These are phyloP conservation scores for Coelastrella sp. DNA, from an alignment of 139 green algal genomes.

Conservation along the genomic window DNA sequence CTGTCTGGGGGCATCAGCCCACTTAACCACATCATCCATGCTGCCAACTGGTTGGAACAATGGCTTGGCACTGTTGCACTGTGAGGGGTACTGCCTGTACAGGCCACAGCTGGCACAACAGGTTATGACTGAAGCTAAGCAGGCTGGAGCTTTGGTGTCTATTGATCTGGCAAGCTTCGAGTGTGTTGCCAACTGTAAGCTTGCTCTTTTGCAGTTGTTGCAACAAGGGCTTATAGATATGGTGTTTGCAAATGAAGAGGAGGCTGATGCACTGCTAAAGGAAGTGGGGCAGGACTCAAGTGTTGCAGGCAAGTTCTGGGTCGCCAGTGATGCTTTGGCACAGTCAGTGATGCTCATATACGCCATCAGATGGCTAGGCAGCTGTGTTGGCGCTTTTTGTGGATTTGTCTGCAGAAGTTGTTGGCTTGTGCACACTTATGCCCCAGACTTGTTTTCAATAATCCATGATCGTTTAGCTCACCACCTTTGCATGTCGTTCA, in stretches of 20 bases:
- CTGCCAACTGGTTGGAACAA: constrained; percentile 57
- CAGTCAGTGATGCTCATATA: no score
- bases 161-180: constrained; percentile 92
- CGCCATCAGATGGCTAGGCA: no score
- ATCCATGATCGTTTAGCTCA: no score
- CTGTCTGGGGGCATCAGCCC: constrained; percentile 78
- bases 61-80: constrained; percentile 70
- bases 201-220: constrained; percentile 58
- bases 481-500: no score
- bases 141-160: constrained; percentile 60
- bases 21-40: constrained; percentile 60
- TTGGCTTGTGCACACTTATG: no score
- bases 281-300: constrained; percentile 38
- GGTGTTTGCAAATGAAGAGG: constrained; percentile 90
- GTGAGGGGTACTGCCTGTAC: constrained; percentile 85
- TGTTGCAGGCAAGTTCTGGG: constrained; percentile 20
- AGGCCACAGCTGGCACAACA: constrained; percentile 62
- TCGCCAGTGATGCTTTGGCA: no score
- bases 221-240: constrained; percentile 78
- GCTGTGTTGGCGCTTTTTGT: no score
- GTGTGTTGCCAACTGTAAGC: constrained; percentile 66
- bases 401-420: no score
- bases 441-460: no score
- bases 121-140: constrained; percentile 54
- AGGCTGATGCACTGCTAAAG: constrained; percentile 71